Evolutionary conservation across 345 rosid genomes (phyloP).

Genomic region (Populus alba): DNA sequence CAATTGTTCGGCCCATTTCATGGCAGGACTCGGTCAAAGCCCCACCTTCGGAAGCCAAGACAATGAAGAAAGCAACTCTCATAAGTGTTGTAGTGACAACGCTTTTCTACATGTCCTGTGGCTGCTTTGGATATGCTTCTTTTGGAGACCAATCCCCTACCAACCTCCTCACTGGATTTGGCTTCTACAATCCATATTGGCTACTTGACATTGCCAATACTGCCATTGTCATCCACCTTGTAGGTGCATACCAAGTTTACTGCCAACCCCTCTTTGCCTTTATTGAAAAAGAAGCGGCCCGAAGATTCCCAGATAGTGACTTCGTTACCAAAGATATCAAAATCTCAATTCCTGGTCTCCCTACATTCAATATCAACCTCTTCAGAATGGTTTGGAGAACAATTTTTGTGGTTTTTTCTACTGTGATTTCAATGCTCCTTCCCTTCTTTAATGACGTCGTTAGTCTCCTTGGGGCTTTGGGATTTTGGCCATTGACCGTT

Average conservation of each 20-base stretch:
- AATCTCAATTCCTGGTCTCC: slow-evolving; percentile 47
- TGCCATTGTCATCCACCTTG: slow-evolving; percentile 75
- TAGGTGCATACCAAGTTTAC: slow-evolving; percentile 90
- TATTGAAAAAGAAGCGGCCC: slow-evolving; percentile 52
- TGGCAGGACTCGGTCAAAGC: slow-evolving; percentile 55
- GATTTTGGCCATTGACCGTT: slow-evolving; percentile 90
- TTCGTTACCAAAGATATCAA: slow-evolving; percentile 58
- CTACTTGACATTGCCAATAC: slow-evolving; percentile 81
- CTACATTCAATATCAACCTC: slow-evolving; percentile 50
- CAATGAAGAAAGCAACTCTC: slow-evolving; percentile 75
- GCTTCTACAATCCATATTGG: slow-evolving; percentile 80
- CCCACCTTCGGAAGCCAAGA: slow-evolving; percentile 71
- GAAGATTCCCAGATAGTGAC: slow-evolving; percentile 50
- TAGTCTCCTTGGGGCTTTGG: slow-evolving; percentile 81
- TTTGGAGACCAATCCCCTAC: slow-evolving; percentile 79
- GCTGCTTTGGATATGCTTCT: slow-evolving; percentile 81
- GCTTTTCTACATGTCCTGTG: slow-evolving; percentile 84
- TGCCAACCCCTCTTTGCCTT: slow-evolving; percentile 85
- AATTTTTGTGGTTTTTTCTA: slow-evolving; percentile 56
- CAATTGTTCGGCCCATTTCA: not conserved
- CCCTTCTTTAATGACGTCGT: slow-evolving; percentile 84
- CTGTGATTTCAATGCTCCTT: slow-evolving; percentile 72
- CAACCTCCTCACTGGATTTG: slow-evolving; percentile 78
- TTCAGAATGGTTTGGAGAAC: slow-evolving; percentile 85
- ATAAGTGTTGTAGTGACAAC: slow-evolving; percentile 75